Conservation (phyloP, 805 yeast genomes). For the Schwanniomyces pseudopolymorphus region DNA sequence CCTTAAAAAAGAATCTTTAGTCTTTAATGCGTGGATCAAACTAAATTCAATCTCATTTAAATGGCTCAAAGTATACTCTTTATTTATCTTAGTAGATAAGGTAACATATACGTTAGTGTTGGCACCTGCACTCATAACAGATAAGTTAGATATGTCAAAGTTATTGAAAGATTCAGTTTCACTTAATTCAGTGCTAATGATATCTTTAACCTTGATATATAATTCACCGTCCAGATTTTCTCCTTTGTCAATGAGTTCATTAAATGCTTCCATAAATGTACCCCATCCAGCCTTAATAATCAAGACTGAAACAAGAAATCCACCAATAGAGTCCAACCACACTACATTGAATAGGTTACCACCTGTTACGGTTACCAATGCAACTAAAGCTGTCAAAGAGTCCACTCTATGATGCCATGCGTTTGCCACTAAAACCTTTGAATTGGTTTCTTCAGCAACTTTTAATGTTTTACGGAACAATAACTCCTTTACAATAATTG, state of each 20-base stretch:
- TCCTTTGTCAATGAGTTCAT: slow-evolving; percentile 78
- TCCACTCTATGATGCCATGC: slow-evolving; percentile 99
- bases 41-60: slow-evolving; percentile 31
- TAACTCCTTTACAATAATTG: slow-evolving; percentile 85
- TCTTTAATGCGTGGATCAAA: slow-evolving; percentile 33
- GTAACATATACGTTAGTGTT: slow-evolving; percentile 42
- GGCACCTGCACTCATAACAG: slow-evolving; percentile 59
- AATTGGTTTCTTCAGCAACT: slow-evolving; percentile 74
- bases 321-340: slow-evolving; percentile 93
- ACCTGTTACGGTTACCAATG: slow-evolving; percentile 81
- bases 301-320: slow-evolving; percentile 76
- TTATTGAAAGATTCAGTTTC: slow-evolving; percentile 23
- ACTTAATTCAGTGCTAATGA: slow-evolving; percentile 33
- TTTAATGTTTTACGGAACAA: slow-evolving; percentile 79
- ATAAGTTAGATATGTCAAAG: slow-evolving; percentile 38
- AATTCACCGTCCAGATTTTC: slow-evolving; percentile 50
- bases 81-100: slow-evolving; percentile 25
- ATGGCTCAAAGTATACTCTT: slow-evolving; percentile 23
- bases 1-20: slow-evolving; percentile 43
- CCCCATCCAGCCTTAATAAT: slow-evolving; percentile 82
- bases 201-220: slow-evolving; percentile 41
- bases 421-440: slow-evolving; percentile 90
- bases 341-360: slow-evolving; percentile 75
- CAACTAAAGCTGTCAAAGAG: slow-evolving; percentile 87
- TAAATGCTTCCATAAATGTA: slow-evolving; percentile 67